These are phyloP conservation scores for Debaryomyces tyrocola DNA, from an alignment of 805 yeast genomes.

Conservation along the genomic window DNA sequence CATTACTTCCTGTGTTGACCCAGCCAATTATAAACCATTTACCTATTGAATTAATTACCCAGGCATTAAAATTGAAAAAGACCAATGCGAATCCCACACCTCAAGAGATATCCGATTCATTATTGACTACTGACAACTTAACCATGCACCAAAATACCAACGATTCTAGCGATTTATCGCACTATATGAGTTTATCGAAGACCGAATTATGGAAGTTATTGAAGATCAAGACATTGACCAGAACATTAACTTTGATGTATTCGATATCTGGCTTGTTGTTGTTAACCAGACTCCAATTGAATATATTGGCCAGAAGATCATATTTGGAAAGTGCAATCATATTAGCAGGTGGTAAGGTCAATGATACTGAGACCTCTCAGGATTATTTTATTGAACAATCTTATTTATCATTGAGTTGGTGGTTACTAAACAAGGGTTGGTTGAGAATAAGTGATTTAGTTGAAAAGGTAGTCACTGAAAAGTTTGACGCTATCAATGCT, in stretches of 20 bases:
- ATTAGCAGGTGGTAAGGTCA: constrained; percentile 53
- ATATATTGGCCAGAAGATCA: constrained; percentile 82
- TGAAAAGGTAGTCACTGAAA: constrained; percentile 54
- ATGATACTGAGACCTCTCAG: constrained; percentile 16
- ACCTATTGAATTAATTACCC: constrained; percentile 73
- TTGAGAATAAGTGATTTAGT: constrained; percentile 51
- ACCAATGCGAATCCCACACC: constrained; percentile 19
- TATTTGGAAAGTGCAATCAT: constrained; percentile 77
- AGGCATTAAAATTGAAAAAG: constrained; percentile 64
- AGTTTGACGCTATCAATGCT: constrained; percentile 67
- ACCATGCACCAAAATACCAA: constrained; percentile 27
- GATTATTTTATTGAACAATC: constrained; percentile 72
- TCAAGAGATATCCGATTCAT: constrained; percentile 40
- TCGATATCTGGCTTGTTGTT: constrained; percentile 68
- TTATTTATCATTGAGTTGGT: constrained; percentile 87
- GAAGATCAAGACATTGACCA: constrained; percentile 69
- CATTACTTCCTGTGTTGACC: constrained; percentile 74
- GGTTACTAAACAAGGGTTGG: constrained; percentile 91
- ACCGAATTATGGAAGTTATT: constrained; percentile 78
- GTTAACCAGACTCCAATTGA: constrained; percentile 81
- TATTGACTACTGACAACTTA: constrained; percentile 44
- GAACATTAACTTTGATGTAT: constrained; percentile 71
- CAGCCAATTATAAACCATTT: constrained; percentile 60
- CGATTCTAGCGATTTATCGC: constrained; percentile 19
- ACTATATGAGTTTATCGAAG: constrained; percentile 32